These are phyloP conservation scores for Truncatella angustata DNA, from an alignment of 2,329 filamentous ascomycete genomes.

Conservation along the genomic window DNA sequence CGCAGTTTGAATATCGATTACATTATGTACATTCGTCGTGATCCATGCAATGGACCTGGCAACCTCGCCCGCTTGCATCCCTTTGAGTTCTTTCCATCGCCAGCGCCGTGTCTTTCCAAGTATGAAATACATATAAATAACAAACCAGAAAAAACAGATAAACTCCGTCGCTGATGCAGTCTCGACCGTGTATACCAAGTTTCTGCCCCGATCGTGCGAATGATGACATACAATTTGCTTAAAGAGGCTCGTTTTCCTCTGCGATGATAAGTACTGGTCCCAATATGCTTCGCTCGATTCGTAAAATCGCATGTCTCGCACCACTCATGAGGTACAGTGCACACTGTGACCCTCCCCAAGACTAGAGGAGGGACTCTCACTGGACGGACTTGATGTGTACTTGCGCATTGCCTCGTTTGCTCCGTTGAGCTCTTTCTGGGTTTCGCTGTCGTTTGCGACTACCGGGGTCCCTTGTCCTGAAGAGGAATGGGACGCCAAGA, in stretches of 20 bases:
- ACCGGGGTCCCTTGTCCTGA: neutral
- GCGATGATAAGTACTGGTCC: neutral
- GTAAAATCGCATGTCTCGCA: neutral
- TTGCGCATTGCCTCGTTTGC: too few species aligned
- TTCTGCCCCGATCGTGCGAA: neutral
- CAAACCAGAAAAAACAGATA: neutral
- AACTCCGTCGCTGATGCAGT: conserved; percentile 13
- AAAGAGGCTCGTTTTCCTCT: neutral
- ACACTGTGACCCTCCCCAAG: too few species aligned
- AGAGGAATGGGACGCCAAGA: neutral
- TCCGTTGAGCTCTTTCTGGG: too few species aligned
- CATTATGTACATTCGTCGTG: conserved; percentile 5
- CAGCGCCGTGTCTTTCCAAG: neutral
- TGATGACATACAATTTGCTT: neutral
- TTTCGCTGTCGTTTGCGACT: too few species aligned
- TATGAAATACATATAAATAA: neutral
- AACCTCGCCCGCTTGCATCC: neutral
- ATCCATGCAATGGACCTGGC: neutral
- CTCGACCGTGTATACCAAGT: neutral
- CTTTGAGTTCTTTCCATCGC: neutral
- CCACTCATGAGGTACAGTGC: neutral
- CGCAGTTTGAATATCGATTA: neutral
- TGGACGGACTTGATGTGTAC: too few species aligned
- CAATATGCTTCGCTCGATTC: too few species aligned
- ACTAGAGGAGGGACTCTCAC: too few species aligned